A percentile compares a stretch with the other conserved stretches of the same genome.
Conservation (phyloP, 164 flowering plant genomes). For the Magnolia kwangsiensis region DNA sequence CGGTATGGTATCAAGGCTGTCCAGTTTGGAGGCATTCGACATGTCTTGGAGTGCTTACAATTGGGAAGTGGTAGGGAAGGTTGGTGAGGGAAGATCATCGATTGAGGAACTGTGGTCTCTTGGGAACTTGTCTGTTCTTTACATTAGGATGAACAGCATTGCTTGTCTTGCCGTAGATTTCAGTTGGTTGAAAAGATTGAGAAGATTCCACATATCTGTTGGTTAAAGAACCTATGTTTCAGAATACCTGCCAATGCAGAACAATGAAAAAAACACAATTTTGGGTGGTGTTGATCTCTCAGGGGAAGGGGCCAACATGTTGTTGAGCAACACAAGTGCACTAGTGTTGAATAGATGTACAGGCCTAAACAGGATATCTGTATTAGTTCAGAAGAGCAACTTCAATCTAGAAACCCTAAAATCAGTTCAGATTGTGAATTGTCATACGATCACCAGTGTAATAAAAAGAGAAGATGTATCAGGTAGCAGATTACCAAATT, state of each 20-base stretch:
- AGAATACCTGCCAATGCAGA: neutral
- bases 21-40: neutral
- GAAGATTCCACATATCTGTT: neutral
- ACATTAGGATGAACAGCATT: neutral
- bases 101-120: neutral
- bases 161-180: neutral
- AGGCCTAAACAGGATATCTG: neutral
- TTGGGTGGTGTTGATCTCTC: neutral
- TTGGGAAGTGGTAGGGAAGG: neutral
- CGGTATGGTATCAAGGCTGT: neutral
- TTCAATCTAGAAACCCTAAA: neutral
- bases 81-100: neutral
- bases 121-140: neutral
- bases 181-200: neutral
- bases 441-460: neutral
- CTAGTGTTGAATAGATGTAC: neutral
- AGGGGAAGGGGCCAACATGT: neutral
- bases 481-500: neutral
- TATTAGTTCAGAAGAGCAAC: neutral
- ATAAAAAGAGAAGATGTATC: neutral
- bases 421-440: neutral
- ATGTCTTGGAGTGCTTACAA: neutral
- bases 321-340: neutral
- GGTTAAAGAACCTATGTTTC: neutral
- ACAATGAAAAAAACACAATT: neutral